Evolutionary conservation across 768 basidiomycete genomes (phyloP).

Genomic region (Chalciporus pseudorubinellus): DNA sequence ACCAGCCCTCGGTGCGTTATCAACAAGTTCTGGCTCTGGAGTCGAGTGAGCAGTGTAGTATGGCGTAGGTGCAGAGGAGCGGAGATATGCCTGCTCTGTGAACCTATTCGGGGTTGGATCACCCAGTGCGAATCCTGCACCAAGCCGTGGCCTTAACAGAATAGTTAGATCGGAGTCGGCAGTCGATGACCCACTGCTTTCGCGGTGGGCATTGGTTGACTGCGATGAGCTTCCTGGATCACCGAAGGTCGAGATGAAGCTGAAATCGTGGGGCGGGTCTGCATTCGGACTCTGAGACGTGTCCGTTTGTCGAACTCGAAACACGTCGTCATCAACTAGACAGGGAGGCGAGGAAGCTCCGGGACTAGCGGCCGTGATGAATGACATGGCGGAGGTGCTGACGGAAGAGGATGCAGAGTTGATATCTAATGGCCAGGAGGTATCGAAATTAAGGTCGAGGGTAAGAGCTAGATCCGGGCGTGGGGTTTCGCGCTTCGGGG

Average conservation of each 20-base stretch:
- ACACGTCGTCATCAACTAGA: conserved; percentile 14
- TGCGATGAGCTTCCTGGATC: conserved; percentile 3
- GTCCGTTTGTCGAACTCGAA: conserved; percentile 2
- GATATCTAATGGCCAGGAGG: conserved; percentile 16
- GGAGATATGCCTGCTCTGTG: conserved; percentile 17
- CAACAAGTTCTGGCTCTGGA: conserved; percentile 23
- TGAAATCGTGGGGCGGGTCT: conserved; percentile 10
- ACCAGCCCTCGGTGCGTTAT: conserved; percentile 21
- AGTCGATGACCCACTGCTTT: conserved; percentile 14
- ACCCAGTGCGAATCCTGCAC: conserved; percentile 13
- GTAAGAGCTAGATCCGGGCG: conserved; percentile 11
- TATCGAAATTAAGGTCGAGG: conserved; percentile 23
- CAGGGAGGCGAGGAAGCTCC: conserved; percentile 8
- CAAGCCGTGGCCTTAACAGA: conserved; percentile 8
- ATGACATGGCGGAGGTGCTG: conserved; percentile 17
- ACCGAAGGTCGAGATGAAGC: conserved; percentile 1
- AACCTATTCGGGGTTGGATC: conserved; percentile 6
- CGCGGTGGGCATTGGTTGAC: not conserved
- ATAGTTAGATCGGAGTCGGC: conserved; percentile 24
- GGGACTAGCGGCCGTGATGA: conserved; percentile 15
- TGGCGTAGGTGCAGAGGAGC: conserved; percentile 26
- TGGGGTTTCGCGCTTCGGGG: not conserved
- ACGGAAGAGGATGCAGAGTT: conserved; percentile 16
- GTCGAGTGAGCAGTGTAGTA: conserved; percentile 34
- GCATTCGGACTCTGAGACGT: conserved; percentile 4